Percentiles rank a stretch among this genome's conserved stretches.
These are phyloP conservation scores for Globisporangium carolinianum DNA, from an alignment of 352 stramenopile genomes.

Conservation along the genomic window DNA sequence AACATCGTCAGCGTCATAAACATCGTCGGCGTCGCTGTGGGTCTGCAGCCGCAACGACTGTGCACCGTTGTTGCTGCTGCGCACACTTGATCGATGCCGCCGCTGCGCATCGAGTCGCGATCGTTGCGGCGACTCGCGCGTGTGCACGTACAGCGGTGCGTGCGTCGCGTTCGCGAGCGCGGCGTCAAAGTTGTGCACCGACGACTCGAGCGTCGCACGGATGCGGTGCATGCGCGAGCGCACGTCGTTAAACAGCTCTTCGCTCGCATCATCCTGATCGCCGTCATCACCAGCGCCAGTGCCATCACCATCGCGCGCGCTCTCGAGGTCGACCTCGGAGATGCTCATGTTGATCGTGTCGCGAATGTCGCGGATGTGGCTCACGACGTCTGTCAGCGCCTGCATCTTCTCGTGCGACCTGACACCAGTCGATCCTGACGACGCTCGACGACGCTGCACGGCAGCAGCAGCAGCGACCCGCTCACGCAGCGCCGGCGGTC, in stretches of 20 bases:
- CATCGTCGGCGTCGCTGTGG: not conserved
- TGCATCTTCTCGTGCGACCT: conserved; percentile 30
- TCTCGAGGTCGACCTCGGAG: conserved; percentile 43
- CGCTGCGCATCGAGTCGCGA: not conserved
- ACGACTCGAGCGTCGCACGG: conserved; percentile 39
- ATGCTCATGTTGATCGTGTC: conserved; percentile 65
- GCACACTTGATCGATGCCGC: conserved; percentile 4
- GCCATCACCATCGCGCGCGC: conserved; percentile 28
- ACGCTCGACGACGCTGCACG: too few species aligned
- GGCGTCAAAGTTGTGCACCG: conserved; percentile 35
- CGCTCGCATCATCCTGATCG: conserved; percentile 12
- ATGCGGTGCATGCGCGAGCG: conserved; percentile 52
- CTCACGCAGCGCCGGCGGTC: too few species aligned
- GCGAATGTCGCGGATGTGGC: conserved; percentile 56
- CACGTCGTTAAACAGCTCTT: conserved; percentile 43
- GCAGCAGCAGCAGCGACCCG: too few species aligned
- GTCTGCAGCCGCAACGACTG: not conserved
- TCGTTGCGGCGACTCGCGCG: not conserved
- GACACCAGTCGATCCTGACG: not conserved
- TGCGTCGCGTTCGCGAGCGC: conserved; percentile 36
- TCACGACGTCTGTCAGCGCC: conserved; percentile 41
- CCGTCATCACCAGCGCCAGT: conserved; percentile 21
- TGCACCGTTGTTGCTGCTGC: not conserved
- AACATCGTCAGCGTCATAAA: not conserved
- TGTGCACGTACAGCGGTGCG: conserved; percentile 9